Conservation (phyloP, 2,329 filamentous ascomycete genomes). For the Apiospora pterosperma region DNA sequence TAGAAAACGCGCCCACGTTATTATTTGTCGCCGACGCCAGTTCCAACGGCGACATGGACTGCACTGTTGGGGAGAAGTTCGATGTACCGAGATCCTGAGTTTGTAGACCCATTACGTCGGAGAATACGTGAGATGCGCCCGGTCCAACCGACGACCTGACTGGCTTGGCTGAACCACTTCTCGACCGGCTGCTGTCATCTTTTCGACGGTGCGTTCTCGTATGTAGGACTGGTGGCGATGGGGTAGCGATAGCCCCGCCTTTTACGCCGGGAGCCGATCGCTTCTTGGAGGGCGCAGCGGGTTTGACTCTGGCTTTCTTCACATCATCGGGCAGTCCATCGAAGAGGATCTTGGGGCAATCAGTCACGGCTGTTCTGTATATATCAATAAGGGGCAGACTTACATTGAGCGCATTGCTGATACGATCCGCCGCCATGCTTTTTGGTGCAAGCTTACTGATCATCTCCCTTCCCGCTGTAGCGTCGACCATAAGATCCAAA, state of each 20-base stretch:
- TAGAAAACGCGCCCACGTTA: neutral
- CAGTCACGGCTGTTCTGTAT: conserved; percentile 14
- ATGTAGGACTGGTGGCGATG: conserved; percentile 25
- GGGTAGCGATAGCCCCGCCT: conserved; percentile 24
- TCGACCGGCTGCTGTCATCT: conserved; percentile 3
- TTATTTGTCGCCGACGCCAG: conserved; percentile 3
- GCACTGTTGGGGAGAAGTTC: neutral
- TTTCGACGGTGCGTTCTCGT: conserved; percentile 5
- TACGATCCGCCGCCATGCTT: conserved; percentile 85
- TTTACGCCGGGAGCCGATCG: conserved; percentile 48
- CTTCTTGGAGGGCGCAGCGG: conserved; percentile 47
- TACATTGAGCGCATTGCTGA: conserved; percentile 74
- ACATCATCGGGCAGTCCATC: conserved; percentile 75
- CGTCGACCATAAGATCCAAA: conserved; percentile 80
- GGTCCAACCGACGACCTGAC: neutral
- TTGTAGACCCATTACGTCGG: conserved; percentile 4
- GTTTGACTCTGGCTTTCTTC: conserved; percentile 43
- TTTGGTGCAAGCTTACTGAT: conserved; percentile 75
- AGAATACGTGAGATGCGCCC: conserved; percentile 6
- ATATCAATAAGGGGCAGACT: conserved; percentile 26
- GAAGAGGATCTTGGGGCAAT: conserved; percentile 63
- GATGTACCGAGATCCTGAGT: conserved; percentile 6
- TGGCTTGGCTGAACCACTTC: conserved; percentile 4
- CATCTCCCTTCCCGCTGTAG: conserved; percentile 78
- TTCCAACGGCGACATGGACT: conserved; percentile 9